Conservation (phyloP, 345 rosid species). For the Syzygium jambos region DNA sequence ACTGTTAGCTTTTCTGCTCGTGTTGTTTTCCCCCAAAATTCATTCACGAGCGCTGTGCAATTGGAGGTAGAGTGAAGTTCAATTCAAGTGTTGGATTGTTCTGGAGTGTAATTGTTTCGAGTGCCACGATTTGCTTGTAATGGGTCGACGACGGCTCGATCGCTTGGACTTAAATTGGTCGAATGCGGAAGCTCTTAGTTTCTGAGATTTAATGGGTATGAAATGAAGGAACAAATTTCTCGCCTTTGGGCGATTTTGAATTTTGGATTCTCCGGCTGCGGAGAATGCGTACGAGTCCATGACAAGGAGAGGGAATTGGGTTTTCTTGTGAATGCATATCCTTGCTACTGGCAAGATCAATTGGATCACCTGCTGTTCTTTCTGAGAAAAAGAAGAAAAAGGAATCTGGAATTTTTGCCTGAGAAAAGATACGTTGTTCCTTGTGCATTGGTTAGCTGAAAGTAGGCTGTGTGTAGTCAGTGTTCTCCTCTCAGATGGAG, state of each 20-base stretch:
- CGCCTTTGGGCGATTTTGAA: background rate
- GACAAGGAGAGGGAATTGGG: background rate
- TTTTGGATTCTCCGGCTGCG: background rate
- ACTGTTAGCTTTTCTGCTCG: background rate
- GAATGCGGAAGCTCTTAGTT: background rate
- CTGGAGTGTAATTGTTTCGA: background rate
- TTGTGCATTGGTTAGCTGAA: background rate
- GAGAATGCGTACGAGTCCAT: background rate
- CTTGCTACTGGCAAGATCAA: background rate
- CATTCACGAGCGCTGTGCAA: background rate
- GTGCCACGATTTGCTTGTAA: background rate
- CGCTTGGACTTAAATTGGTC: background rate
- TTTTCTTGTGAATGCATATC: background rate
- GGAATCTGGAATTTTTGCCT: background rate
- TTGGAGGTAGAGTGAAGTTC: background rate
- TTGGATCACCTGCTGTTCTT: background rate
- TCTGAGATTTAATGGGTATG: background rate
- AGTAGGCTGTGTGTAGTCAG: background rate
- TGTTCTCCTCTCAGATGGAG: background rate
- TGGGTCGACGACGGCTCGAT: background rate
- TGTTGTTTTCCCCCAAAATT: too few species aligned
- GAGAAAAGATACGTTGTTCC: background rate
- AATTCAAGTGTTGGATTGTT: background rate
- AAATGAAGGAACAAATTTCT: background rate
- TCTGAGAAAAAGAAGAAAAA: background rate